A percentile compares a stretch with the other conserved stretches of the same genome.
Conservation (phyloP, 1,284 basidiomycete genomes). For the Omphalotus olearius region DNA sequence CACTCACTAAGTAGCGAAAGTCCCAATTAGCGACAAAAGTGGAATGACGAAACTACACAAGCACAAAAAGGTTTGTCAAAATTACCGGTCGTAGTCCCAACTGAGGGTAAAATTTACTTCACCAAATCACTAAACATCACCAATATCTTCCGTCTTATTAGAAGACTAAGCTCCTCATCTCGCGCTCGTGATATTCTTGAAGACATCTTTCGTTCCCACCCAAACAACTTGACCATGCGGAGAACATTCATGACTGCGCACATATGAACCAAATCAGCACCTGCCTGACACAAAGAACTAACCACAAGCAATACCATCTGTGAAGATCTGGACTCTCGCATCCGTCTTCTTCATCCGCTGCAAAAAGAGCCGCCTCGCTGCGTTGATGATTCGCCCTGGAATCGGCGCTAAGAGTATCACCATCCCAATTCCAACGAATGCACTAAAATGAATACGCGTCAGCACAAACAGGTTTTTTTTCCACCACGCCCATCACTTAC, state of each 20-base stretch:
- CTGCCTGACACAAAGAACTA: not conserved
- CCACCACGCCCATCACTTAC: not conserved
- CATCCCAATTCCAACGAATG: constrained; percentile 1
- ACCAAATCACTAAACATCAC: constrained; percentile 21
- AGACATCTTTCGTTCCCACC: constrained; percentile 59
- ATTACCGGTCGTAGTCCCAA: not conserved
- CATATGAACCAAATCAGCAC: too few species aligned
- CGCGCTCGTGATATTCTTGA: constrained; percentile 45
- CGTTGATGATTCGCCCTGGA: not conserved
- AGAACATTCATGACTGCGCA: constrained; percentile 24
- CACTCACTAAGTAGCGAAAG: constrained; percentile 38
- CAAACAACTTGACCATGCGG: constrained; percentile 69
- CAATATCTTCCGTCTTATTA: constrained; percentile 39
- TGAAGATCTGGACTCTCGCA: constrained; percentile 2
- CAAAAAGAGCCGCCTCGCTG: not conserved
- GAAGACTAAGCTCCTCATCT: constrained; percentile 49
- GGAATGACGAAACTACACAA: constrained; percentile 41
- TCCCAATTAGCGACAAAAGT: constrained; percentile 48
- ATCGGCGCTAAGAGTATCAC: constrained; percentile 3
- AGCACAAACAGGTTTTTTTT: too few species aligned
- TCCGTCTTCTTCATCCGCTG: constrained; percentile 6
- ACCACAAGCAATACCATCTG: constrained; percentile 32
- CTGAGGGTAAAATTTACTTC: constrained; percentile 4
- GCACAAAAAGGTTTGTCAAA: not conserved
- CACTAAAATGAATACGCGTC: not conserved